A percentile compares a stretch with the other conserved stretches of the same genome.
Conservation (phyloP, 1,284 basidiomycete species). For the Rhodotorula sp. region DNA sequence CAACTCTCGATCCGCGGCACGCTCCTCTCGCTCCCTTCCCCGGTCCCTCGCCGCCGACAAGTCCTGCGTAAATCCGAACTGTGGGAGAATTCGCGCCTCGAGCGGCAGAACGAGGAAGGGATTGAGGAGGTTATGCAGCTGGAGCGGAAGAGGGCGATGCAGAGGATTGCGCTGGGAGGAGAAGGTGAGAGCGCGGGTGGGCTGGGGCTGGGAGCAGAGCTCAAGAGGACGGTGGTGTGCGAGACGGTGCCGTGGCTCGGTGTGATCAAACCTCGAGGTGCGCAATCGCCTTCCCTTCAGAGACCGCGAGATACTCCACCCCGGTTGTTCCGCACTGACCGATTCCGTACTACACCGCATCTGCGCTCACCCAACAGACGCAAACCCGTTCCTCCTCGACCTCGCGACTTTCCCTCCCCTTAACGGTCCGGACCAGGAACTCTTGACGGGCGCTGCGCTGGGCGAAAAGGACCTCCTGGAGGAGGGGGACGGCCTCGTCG, state of each 20-base stretch:
- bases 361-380: slow-evolving; percentile 5
- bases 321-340: too few relatives aligned
- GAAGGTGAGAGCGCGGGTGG: neutral
- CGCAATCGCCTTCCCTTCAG: neutral
- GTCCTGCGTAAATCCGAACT: slow-evolving; percentile 61
- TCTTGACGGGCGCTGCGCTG: slow-evolving; percentile 36
- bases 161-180: slow-evolving; percentile 1
- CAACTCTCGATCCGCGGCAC: slow-evolving; percentile 74
- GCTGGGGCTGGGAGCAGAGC: slow-evolving; percentile 9
- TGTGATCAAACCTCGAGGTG: slow-evolving; percentile 46
- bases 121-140: slow-evolving; percentile 46
- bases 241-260: slow-evolving; percentile 51
- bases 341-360: too few relatives aligned
- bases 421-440: neutral
- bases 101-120: slow-evolving; percentile 47
- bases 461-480: slow-evolving; percentile 47
- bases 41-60: slow-evolving; percentile 73
- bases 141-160: slow-evolving; percentile 23
- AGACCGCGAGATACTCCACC: too few relatives aligned
- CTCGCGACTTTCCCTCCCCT: slow-evolving; percentile 40
- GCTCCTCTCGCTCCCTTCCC: slow-evolving; percentile 78
- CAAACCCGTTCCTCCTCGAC: slow-evolving; percentile 33
- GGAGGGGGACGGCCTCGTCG: slow-evolving; percentile 39
- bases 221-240: slow-evolving; percentile 42
- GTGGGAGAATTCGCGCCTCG: slow-evolving; percentile 52